Evolutionary conservation across 2,329 filamentous ascomycete genomes (phyloP).

Genomic region (Sphaerulina populicola): DNA sequence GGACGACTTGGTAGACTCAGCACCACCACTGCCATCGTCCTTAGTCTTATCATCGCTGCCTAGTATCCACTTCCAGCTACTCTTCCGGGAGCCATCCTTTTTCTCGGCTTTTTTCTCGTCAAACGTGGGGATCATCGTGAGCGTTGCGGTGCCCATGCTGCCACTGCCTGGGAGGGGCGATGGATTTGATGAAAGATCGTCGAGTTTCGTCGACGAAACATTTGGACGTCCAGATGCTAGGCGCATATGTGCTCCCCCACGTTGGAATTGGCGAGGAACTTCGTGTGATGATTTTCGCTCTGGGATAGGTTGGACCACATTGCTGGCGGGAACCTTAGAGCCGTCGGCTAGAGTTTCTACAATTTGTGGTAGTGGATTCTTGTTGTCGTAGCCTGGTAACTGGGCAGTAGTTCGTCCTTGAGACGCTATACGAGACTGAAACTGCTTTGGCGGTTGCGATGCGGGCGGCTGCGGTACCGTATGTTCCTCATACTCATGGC

Average conservation of each 20-base stretch:
- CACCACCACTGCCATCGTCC: conserved; percentile 24
- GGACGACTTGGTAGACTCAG: conserved; percentile 32
- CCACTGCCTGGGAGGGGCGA: conserved; percentile 60
- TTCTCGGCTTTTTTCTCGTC: conserved; percentile 63
- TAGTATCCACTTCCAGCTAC: conserved; percentile 78
- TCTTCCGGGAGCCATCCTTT: conserved; percentile 62
- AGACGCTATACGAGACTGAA: conserved; percentile 49
- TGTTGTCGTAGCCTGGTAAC: conserved; percentile 40
- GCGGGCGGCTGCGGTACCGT: conserved; percentile 31
- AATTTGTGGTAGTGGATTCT: conserved; percentile 48
- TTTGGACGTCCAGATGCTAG: conserved; percentile 29
- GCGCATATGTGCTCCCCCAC: conserved; percentile 31
- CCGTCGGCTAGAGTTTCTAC: conserved; percentile 50
- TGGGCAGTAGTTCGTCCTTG: conserved; percentile 50
- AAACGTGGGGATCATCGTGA: conserved; percentile 73
- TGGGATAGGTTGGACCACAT: conserved; percentile 34
- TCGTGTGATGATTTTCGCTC: conserved; percentile 45
- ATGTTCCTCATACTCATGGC: conserved; percentile 16
- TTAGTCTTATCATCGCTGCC: conserved; percentile 56
- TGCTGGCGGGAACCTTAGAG: conserved; percentile 26
- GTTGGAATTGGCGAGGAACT: conserved; percentile 26
- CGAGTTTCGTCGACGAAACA: conserved; percentile 42
- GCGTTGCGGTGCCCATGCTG: conserved; percentile 62
- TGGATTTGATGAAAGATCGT: conserved; percentile 57
- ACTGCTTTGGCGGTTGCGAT: conserved; percentile 39